Conservation (phyloP, 2,329 filamentous ascomycete species). For the Pseudogymnoascus verrucosus region DNA sequence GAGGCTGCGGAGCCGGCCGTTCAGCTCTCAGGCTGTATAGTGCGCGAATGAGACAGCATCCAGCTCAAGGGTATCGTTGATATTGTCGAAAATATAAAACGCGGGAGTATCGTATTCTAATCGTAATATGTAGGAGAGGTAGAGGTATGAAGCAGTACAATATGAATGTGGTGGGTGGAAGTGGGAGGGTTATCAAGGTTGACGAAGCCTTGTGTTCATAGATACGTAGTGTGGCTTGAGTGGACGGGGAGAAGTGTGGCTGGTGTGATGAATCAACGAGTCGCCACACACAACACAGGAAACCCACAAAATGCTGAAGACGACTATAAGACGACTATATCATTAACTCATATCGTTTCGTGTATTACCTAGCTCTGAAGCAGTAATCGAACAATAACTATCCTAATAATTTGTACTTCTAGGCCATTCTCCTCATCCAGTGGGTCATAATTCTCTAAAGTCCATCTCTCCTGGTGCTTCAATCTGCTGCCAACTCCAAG, state of each 20-base stretch:
- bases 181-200: not conserved
- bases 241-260: not conserved
- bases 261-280: slow-evolving; percentile 7
- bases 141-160: not conserved
- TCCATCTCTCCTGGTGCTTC: not conserved
- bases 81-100: not conserved
- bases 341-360: not conserved
- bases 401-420: not conserved
- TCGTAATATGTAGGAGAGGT: slow-evolving; percentile 1
- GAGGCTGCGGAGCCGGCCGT: slow-evolving; percentile 17
- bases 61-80: slow-evolving; percentile 3
- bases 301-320: slow-evolving; percentile 1
- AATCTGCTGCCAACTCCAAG: not conserved
- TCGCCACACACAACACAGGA: not conserved
- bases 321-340: not conserved
- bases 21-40: slow-evolving; percentile 22
- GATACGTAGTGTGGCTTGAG: slow-evolving; percentile 1
- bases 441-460: not conserved
- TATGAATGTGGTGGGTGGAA: not conserved
- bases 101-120: not conserved
- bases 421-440: not conserved
- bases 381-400: not conserved
- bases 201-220: not conserved
- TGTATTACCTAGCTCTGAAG: not conserved
- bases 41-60: slow-evolving; percentile 11